Evolutionary conservation across 805 yeast genomes (phyloP).

Genomic region (Lipomyces yamadae): DNA sequence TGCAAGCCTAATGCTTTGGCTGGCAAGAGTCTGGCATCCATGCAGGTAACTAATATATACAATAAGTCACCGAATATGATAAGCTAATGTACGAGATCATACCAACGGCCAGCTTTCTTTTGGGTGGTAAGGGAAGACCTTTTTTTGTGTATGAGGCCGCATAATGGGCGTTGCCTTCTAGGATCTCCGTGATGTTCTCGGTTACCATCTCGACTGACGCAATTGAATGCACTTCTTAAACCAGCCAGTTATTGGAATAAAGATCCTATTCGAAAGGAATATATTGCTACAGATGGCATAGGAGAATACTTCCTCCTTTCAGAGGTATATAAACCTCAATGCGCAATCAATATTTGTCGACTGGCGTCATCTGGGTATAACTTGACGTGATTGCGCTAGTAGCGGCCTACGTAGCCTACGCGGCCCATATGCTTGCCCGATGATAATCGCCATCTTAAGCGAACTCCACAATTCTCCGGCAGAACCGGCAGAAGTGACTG

Average conservation of each 20-base stretch:
- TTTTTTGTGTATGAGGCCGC: slow-evolving; percentile 27
- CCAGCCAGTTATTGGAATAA: too few species aligned
- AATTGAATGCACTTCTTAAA: not conserved
- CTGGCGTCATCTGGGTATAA: too few species aligned
- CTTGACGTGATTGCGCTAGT: too few species aligned
- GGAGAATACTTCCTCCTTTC: not conserved
- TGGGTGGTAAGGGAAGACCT: slow-evolving; percentile 33
- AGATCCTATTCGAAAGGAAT: too few species aligned
- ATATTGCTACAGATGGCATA: too few species aligned
- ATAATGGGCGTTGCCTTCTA: slow-evolving; percentile 28
- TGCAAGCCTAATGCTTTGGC: slow-evolving; percentile 32
- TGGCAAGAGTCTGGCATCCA: slow-evolving; percentile 37
- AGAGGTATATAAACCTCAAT: not conserved
- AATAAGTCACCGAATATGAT: not conserved
- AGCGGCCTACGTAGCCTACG: too few species aligned
- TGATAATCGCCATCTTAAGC: too few species aligned
- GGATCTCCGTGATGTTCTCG: slow-evolving; percentile 19
- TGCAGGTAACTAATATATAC: slow-evolving; percentile 28
- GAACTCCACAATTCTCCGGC: too few species aligned
- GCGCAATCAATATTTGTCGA: not conserved
- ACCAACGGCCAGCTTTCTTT: slow-evolving; percentile 34
- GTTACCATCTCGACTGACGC: not conserved
- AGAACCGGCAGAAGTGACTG: too few species aligned
- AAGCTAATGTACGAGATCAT: slow-evolving; percentile 1
- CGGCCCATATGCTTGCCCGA: too few species aligned